A percentile compares a stretch with the other conserved stretches of the same genome.
Evolutionary conservation across 106 monocot species (phyloP).

Genomic region (Dendrobium nobile): DNA sequence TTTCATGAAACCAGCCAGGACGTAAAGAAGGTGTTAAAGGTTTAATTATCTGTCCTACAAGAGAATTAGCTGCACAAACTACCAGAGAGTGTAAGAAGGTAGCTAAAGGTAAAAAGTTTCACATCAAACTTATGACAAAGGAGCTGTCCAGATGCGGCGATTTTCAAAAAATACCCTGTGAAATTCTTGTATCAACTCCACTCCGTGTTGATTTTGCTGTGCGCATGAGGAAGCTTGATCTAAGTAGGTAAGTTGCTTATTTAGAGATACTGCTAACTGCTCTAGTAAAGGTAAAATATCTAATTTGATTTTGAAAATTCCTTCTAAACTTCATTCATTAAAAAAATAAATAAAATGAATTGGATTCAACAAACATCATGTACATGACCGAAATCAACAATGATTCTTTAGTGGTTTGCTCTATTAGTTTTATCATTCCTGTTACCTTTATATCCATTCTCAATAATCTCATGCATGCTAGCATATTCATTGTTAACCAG

Average conservation of each 20-base stretch:
- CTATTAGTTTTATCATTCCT: background rate
- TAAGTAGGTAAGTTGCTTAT: slow-evolving; percentile 61
- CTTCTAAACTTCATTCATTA: background rate
- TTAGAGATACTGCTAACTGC: background rate
- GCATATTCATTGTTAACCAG: background rate
- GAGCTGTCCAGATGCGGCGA: slow-evolving; percentile 72
- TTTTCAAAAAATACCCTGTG: slow-evolving; percentile 77
- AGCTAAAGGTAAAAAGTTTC: slow-evolving; percentile 72
- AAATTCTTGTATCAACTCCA: slow-evolving; percentile 91
- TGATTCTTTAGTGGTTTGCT: background rate
- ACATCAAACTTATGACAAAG: slow-evolving; percentile 90
- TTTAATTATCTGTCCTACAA: slow-evolving; percentile 90
- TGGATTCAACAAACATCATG: background rate
- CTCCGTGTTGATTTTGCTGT: slow-evolving; percentile 77
- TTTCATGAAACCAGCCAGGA: slow-evolving; percentile 61
- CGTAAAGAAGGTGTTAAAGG: slow-evolving; percentile 76
- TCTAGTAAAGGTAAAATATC: background rate
- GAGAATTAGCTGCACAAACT: slow-evolving; percentile 94
- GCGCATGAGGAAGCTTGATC: slow-evolving; percentile 74
- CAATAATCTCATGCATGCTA: background rate
- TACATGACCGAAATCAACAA: background rate
- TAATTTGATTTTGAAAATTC: background rate
- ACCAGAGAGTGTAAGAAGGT: slow-evolving; percentile 90
- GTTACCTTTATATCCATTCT: background rate
- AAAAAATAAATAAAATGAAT: background rate